These are phyloP conservation scores for Cordyceps cateniannulata DNA, from an alignment of 2,329 filamentous ascomycete species.

Conservation along the genomic window DNA sequence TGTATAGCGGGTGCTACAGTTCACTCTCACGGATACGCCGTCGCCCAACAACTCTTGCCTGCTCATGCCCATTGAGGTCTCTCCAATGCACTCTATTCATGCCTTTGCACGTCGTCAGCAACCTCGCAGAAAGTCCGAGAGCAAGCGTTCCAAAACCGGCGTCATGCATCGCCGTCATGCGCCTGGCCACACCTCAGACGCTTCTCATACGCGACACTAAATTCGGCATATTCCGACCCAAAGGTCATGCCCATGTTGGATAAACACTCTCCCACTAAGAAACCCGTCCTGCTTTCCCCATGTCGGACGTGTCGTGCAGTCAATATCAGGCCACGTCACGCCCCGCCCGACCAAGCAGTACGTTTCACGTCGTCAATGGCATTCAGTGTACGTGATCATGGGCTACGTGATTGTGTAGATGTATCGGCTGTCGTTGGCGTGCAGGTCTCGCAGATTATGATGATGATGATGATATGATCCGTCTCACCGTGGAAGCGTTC, in stretches of 20 bases:
- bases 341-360: background rate
- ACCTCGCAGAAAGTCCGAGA: background rate
- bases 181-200: background rate
- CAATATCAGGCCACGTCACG: background rate
- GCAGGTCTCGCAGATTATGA: too few species aligned
- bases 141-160: background rate
- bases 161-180: background rate
- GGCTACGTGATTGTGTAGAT: too few species aligned
- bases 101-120: background rate
- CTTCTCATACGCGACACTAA: background rate
- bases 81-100: background rate
- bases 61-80: background rate
- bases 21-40: background rate
- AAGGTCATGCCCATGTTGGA: background rate
- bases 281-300: background rate
- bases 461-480: too few species aligned
- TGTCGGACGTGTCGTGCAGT: background rate
- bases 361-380: slow-evolving; percentile 2
- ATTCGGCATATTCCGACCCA: background rate
- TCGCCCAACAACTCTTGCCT: too few species aligned
- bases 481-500: background rate
- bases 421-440: too few species aligned
- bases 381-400: background rate
- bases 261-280: background rate
- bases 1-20: background rate